These are phyloP conservation scores for Aspergillus awamori DNA, from an alignment of 2,329 filamentous ascomycete species.

Conservation along the genomic window DNA sequence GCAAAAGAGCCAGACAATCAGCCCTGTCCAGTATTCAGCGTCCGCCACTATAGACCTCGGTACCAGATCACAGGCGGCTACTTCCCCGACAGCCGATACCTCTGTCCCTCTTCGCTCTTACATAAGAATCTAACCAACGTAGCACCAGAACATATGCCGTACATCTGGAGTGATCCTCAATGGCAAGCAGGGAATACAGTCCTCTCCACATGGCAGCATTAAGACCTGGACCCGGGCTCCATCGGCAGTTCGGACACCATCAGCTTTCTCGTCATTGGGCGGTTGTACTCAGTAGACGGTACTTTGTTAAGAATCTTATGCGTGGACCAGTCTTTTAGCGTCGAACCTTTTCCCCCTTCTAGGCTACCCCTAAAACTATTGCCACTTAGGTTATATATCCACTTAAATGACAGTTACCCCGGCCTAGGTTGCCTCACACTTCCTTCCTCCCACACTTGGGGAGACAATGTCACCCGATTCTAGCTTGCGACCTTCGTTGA, in stretches of 20 bases:
- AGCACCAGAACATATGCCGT: background rate
- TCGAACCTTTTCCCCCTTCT: constrained; percentile 3
- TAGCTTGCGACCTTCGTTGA: constrained; percentile 8
- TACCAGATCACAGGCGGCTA: background rate
- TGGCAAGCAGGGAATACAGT: background rate
- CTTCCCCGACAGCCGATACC: background rate
- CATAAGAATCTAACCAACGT: background rate
- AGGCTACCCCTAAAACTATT: background rate
- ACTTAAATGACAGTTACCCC: background rate
- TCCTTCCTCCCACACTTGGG: constrained; percentile 4
- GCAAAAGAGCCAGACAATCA: background rate
- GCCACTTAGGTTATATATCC: background rate
- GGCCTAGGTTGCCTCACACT: background rate
- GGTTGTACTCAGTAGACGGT: background rate
- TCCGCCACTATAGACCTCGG: background rate
- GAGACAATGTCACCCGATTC: constrained; percentile 12
- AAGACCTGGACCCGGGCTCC: background rate
- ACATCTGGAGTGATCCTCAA: background rate
- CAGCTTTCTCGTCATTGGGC: constrained; percentile 1
- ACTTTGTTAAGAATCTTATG: constrained; percentile 6
- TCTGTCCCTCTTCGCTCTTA: background rate
- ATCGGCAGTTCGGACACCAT: background rate
- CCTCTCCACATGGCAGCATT: constrained; percentile 7
- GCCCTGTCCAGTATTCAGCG: background rate
- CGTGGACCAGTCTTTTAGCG: background rate